phyloP scores from a whole-genome alignment of 2,329 filamentous ascomycete species.

The Aspergillus luchuensis region DNA sequence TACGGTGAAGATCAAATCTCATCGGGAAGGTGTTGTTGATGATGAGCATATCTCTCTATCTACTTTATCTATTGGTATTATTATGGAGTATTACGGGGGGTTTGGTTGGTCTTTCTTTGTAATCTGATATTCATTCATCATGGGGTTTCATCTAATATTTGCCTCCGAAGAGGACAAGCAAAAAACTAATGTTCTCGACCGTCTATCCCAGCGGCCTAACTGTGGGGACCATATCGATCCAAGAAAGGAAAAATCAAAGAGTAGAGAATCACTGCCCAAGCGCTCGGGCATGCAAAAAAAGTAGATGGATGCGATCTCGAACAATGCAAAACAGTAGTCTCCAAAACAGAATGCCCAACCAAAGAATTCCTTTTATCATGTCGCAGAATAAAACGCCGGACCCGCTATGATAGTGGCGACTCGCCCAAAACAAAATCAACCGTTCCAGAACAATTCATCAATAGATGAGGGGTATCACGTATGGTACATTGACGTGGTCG shows the following conservation, averaged over 20 bases:
- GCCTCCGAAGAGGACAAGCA: neutral
- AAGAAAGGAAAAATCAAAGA: conserved; percentile 11
- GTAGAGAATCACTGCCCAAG: conserved; percentile 19
- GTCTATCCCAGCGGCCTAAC: conserved; percentile 9
- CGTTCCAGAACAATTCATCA: conserved; percentile 3
- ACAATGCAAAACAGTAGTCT: conserved; percentile 7
- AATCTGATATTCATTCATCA: neutral
- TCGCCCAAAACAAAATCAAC: conserved; percentile 9
- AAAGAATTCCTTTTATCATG: conserved; percentile 7
- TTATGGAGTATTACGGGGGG: neutral
- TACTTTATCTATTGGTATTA: neutral
- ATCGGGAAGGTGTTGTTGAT: too few species aligned
- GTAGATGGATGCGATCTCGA: conserved; percentile 12
- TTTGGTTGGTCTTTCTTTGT: too few species aligned
- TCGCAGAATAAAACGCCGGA: conserved; percentile 17
- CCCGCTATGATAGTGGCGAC: conserved; percentile 14
- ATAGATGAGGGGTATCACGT: conserved; percentile 22
- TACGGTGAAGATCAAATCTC: neutral
- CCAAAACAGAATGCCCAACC: conserved; percentile 7
- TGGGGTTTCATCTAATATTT: neutral
- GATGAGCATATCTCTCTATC: neutral
- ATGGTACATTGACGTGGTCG: conserved; percentile 14
- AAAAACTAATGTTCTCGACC: neutral
- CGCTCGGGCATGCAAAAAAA: conserved; percentile 14
- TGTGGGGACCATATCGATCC: conserved; percentile 8